Conservation (phyloP, 495 filamentous ascomycete species). For the Tuber borchii region DNA sequence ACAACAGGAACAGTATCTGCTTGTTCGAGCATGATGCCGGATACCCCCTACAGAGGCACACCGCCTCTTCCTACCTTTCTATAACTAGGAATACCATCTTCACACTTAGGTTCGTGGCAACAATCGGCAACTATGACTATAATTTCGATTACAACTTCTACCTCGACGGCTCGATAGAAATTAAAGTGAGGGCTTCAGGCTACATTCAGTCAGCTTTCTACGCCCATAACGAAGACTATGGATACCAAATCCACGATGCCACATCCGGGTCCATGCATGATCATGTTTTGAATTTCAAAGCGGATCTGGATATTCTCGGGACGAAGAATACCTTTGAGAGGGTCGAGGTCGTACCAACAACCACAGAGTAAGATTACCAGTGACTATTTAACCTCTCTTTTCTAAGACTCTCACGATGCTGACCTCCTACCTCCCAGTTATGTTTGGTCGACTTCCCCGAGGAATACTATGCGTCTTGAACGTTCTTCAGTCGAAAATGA, state of each 20-base stretch:
- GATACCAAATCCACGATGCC: slow-evolving; percentile 53
- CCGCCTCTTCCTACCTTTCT: slow-evolving; percentile 39
- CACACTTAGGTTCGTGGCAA: slow-evolving; percentile 47
- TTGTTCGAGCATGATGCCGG: slow-evolving; percentile 49
- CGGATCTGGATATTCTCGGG: slow-evolving; percentile 53
- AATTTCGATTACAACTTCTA: slow-evolving; percentile 51
- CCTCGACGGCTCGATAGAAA: slow-evolving; percentile 52
- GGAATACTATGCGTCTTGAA: slow-evolving; percentile 54
- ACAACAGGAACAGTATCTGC: slow-evolving; percentile 48
- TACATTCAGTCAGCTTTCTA: slow-evolving; percentile 54
- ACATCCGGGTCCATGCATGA: slow-evolving; percentile 55
- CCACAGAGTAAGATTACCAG: slow-evolving; percentile 37
- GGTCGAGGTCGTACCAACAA: slow-evolving; percentile 44
- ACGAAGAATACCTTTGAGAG: slow-evolving; percentile 49
- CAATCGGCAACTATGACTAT: slow-evolving; percentile 55
- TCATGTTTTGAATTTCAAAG: slow-evolving; percentile 57
- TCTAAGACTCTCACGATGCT: slow-evolving; percentile 3
- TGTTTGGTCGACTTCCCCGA: slow-evolving; percentile 47
- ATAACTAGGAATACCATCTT: slow-evolving; percentile 49
- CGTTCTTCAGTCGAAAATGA: slow-evolving; percentile 47
- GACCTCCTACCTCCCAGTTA: slow-evolving; percentile 34
- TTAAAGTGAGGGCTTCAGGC: slow-evolving; percentile 53
- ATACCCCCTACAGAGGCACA: slow-evolving; percentile 48
- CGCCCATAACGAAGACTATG: slow-evolving; percentile 51
- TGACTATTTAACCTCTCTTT: slow-evolving; percentile 5